Percentiles rank a stretch among this genome's conserved stretches.
Conservation (phyloP, 768 basidiomycete species). For the Rhizopogon vesiculosus region DNA sequence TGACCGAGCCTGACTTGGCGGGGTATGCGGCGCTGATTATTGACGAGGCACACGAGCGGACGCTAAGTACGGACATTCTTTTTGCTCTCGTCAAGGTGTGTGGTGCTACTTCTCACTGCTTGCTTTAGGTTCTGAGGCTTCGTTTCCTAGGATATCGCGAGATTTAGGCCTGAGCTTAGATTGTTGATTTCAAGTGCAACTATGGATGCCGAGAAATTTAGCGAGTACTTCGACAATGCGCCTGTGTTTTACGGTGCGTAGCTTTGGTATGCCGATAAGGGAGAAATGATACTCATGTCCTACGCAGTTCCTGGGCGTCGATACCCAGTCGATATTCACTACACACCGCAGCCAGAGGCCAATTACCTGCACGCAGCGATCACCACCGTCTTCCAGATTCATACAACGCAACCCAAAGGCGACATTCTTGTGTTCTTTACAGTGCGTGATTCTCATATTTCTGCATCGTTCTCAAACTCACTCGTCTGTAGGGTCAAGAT, state of each 20-base stretch:
- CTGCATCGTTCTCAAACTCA: background rate
- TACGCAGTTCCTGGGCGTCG: slow-evolving; percentile 86
- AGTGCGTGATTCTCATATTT: slow-evolving; percentile 36
- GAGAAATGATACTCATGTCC: slow-evolving; percentile 4
- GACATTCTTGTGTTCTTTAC: slow-evolving; percentile 98
- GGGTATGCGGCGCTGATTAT: slow-evolving; percentile 95
- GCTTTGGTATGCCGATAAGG: background rate
- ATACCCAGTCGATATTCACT: slow-evolving; percentile 97
- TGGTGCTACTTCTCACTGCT: slow-evolving; percentile 14
- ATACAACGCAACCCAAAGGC: slow-evolving; percentile 96
- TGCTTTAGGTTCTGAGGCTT: slow-evolving; percentile 22
- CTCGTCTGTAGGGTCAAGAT: slow-evolving; percentile 73
- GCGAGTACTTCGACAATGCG: slow-evolving; percentile 94
- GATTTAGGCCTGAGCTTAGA: slow-evolving; percentile 91
- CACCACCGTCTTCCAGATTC: slow-evolving; percentile 98
- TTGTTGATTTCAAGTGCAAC: slow-evolving; percentile 95
- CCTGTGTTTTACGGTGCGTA: slow-evolving; percentile 87
- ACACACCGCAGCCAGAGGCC: slow-evolving; percentile 98
- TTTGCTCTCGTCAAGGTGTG: slow-evolving; percentile 98
- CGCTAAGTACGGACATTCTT: slow-evolving; percentile 96
- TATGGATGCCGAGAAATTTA: slow-evolving; percentile 97
- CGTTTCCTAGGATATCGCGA: slow-evolving; percentile 77
- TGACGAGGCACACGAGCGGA: slow-evolving; percentile 98
- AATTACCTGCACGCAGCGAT: slow-evolving; percentile 99
- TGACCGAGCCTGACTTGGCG: slow-evolving; percentile 95